Evolutionary conservation across 176 grass and related monocot species (phyloP).

Genomic region (Cenchrus fungigraminus): DNA sequence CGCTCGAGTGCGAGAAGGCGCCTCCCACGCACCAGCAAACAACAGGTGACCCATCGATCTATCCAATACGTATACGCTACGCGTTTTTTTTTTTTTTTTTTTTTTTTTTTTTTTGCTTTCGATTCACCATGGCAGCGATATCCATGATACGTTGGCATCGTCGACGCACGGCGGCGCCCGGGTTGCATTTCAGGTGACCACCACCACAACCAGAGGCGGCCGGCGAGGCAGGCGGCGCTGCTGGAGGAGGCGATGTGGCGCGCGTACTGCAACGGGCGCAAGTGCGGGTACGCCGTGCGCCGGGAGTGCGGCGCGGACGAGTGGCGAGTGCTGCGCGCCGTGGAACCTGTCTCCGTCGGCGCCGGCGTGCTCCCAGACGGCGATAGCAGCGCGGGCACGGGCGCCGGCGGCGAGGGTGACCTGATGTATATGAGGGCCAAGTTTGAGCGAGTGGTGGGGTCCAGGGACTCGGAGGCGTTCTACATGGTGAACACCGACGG

Average conservation of each 20-base stretch:
- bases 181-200: background rate
- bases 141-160: background rate
- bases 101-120: too few relatives aligned
- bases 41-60: too few relatives aligned
- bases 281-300: conserved; percentile 77
- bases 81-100: too few relatives aligned
- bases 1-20: conserved; percentile 70
- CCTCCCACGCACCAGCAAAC: background rate
- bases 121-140: background rate
- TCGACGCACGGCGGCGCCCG: background rate
- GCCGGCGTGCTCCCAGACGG: conserved; percentile 69
- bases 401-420: conserved; percentile 41
- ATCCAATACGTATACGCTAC: too few relatives aligned
- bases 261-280: conserved; percentile 84
- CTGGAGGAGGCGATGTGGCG: conserved; percentile 77
- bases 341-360: conserved; percentile 75
- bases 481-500: conserved; percentile 86
- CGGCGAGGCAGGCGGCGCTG: conserved; percentile 38
- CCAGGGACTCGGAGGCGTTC: conserved; percentile 77
- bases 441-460: conserved; percentile 87
- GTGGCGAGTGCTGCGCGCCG: conserved; percentile 51
- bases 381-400: background rate
- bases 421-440: conserved; percentile 90
- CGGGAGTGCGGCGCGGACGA: conserved; percentile 65
- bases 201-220: background rate